phyloP scores from a whole-genome alignment of 352 stramenopile species.

The Pythium volutum region DNA sequence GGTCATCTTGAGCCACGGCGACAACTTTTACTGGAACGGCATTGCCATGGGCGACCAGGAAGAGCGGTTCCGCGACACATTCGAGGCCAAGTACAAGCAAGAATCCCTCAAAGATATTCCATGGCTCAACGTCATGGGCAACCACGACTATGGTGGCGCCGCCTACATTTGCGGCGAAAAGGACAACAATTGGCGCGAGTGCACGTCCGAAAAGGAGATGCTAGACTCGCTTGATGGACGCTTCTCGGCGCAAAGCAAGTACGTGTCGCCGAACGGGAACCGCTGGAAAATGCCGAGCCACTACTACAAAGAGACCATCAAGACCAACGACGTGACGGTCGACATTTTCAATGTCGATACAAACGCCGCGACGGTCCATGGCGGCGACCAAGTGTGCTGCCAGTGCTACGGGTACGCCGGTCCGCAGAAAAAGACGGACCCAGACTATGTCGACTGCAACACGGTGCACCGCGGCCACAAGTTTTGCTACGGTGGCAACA shows the following conservation, averaged over 20 bases:
- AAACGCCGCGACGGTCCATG: constrained; percentile 62
- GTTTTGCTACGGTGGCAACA: constrained; percentile 56
- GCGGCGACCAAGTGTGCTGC: constrained; percentile 72
- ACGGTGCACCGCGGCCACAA: constrained; percentile 47
- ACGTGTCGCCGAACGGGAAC: constrained; percentile 70
- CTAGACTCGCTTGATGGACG: constrained; percentile 47
- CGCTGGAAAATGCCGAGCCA: constrained; percentile 71
- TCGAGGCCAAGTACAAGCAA: constrained; percentile 63
- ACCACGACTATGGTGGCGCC: constrained; percentile 78
- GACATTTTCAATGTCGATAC: constrained; percentile 79
- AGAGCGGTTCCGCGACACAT: constrained; percentile 64
- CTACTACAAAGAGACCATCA: constrained; percentile 64
- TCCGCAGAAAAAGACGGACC: constrained; percentile 20
- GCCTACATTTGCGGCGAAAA: constrained; percentile 62
- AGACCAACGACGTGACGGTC: constrained; percentile 45
- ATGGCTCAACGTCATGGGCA: constrained; percentile 76
- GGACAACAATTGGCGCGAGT: constrained; percentile 36
- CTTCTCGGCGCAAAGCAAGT: constrained; percentile 56
- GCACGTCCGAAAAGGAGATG: constrained; percentile 44
- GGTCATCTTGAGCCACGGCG: constrained; percentile 65
- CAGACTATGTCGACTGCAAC: constrained; percentile 37
- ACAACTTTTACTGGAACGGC: constrained; percentile 86
- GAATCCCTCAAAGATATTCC: constrained; percentile 48
- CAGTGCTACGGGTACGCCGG: constrained; percentile 80
- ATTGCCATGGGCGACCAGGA: constrained; percentile 47